Conservation (phyloP, 2,329 filamentous ascomycete species). For the Ceratocystis cubensis region DNA sequence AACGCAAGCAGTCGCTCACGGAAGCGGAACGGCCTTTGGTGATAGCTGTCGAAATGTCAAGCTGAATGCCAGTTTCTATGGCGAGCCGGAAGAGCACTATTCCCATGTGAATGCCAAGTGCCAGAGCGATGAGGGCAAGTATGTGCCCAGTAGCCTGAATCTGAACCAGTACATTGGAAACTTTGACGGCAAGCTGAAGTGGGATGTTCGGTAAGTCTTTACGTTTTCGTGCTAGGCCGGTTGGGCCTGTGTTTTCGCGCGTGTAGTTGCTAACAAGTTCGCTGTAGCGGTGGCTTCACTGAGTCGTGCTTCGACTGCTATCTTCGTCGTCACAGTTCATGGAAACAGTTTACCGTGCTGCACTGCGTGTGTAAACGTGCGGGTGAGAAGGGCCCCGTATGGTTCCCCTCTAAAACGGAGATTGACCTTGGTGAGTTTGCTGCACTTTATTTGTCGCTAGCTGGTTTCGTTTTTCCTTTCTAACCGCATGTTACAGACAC, state of each 20-base stretch:
- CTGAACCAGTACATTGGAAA: constrained; percentile 15
- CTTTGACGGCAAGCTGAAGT: constrained; percentile 19
- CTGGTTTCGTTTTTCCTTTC: not conserved
- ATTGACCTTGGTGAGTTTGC: constrained; percentile 18
- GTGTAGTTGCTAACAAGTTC: not conserved
- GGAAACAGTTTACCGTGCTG: constrained; percentile 18
- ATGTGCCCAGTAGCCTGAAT: constrained; percentile 6
- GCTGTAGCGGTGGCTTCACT: constrained; percentile 17
- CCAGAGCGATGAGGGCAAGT: constrained; percentile 2
- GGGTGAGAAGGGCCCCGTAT: constrained; percentile 16
- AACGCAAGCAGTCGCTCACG: not conserved
- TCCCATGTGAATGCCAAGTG: constrained; percentile 14
- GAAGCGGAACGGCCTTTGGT: constrained; percentile 8
- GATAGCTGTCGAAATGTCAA: constrained; percentile 14
- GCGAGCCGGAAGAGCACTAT: constrained; percentile 15
- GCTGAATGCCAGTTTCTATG: constrained; percentile 14
- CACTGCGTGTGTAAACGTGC: constrained; percentile 19
- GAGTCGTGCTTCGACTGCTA: constrained; percentile 18
- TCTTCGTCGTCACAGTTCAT: constrained; percentile 16
- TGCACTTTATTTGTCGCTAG: not conserved
- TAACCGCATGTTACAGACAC: constrained; percentile 9
- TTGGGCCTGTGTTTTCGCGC: not conserved
- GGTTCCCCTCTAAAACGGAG: constrained; percentile 20
- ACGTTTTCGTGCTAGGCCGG: not conserved
- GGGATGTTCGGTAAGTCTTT: constrained; percentile 18